Percentiles rank a stretch among this genome's conserved stretches.
These are phyloP conservation scores for Pythium grandisporangium DNA, from an alignment of 352 stramenopile species.

Conservation along the genomic window DNA sequence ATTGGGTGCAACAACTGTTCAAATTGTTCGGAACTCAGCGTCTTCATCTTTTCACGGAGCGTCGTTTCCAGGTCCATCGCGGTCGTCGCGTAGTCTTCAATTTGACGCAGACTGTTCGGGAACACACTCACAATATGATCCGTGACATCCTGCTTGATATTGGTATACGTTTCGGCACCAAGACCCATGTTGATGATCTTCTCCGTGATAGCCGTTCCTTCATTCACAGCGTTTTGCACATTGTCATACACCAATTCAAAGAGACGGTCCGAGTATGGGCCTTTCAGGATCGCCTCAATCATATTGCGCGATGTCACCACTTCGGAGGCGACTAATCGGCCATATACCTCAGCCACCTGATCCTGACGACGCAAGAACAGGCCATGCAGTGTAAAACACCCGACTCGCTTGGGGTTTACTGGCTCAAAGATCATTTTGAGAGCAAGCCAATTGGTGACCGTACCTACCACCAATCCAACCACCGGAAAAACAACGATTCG, in stretches of 20 bases:
- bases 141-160: conserved; percentile 85
- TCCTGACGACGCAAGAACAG: conserved; percentile 93
- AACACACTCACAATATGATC: conserved; percentile 86
- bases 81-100: conserved; percentile 90
- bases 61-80: conserved; percentile 89
- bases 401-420: conserved; percentile 76
- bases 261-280: conserved; percentile 76
- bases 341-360: conserved; percentile 85
- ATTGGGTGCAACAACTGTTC: conserved; percentile 96
- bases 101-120: conserved; percentile 79
- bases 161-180: conserved; percentile 73
- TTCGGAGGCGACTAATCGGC: conserved; percentile 71
- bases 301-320: conserved; percentile 87
- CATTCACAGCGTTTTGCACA: conserved; percentile 79
- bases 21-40: conserved; percentile 85
- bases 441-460: conserved; percentile 96
- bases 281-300: conserved; percentile 85
- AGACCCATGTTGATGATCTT: conserved; percentile 83
- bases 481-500: conserved; percentile 85
- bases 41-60: conserved; percentile 89
- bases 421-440: conserved; percentile 92
- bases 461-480: conserved; percentile 92
- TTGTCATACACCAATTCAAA: conserved; percentile 87
- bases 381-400: conserved; percentile 91
- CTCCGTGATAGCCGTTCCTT: conserved; percentile 60